A percentile compares a stretch with the other conserved stretches of the same genome.
These are phyloP conservation scores for Epichloe gansuensis DNA, from an alignment of 2,329 filamentous ascomycete species.

Conservation along the genomic window DNA sequence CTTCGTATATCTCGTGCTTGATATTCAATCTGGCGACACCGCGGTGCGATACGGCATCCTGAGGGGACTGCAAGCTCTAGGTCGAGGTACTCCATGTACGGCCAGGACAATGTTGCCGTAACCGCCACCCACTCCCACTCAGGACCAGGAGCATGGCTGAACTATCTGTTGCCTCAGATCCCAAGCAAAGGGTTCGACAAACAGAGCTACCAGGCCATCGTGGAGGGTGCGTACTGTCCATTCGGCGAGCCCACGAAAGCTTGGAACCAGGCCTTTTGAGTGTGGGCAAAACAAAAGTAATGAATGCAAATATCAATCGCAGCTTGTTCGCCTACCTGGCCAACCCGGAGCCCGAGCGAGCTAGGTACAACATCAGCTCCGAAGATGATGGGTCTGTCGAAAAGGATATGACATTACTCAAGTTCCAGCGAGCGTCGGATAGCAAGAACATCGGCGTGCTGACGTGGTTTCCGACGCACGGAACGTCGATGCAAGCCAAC, in stretches of 20 bases:
- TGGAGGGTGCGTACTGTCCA: conserved; percentile 68
- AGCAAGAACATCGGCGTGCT: conserved; percentile 66
- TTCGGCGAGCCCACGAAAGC: conserved; percentile 61
- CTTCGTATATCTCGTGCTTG: conserved; percentile 78
- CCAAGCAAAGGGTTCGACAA: conserved; percentile 76
- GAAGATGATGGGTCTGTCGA: conserved; percentile 41
- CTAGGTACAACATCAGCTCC: conserved; percentile 40
- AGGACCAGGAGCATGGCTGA: conserved; percentile 82
- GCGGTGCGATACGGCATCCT: conserved; percentile 76
- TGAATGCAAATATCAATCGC: conserved; percentile 68
- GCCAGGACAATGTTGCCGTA: conserved; percentile 70
- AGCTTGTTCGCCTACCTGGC: conserved; percentile 76
- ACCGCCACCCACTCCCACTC: conserved; percentile 87
- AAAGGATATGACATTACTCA: conserved; percentile 66
- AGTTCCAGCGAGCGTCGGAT: conserved; percentile 59
- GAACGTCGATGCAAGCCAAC: conserved; percentile 80
- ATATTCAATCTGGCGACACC: conserved; percentile 76
- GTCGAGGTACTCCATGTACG: conserved; percentile 59
- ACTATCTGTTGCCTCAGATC: conserved; percentile 82
- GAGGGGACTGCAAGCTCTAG: conserved; percentile 54
- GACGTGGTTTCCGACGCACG: conserved; percentile 85
- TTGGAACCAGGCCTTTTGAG: conserved; percentile 48
- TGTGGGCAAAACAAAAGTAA: conserved; percentile 47
- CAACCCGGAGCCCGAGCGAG: conserved; percentile 64
- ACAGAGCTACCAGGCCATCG: conserved; percentile 77